phyloP scores from a whole-genome alignment of 352 stramenopile genomes.

The Phytophthora pseudosyringae region DNA sequence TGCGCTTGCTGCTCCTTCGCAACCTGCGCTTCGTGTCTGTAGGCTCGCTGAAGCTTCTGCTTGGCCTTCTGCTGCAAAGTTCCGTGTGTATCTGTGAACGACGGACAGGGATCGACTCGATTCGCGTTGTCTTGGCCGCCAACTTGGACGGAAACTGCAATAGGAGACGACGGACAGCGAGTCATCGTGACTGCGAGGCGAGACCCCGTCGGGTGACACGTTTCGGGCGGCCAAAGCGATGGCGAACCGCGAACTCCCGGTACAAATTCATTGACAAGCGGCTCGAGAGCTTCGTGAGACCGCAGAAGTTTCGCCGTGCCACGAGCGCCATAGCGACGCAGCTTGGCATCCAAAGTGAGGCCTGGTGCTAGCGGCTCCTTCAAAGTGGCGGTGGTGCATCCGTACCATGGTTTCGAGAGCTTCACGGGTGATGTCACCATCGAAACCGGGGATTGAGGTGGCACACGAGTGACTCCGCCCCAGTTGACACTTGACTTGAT shows the following conservation, averaged over 20 bases:
- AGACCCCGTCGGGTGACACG: conserved; percentile 48
- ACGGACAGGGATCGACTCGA: conserved; percentile 29
- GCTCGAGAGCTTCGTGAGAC: conserved; percentile 20
- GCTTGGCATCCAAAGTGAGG: conserved; percentile 54
- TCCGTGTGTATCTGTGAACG: conserved; percentile 28
- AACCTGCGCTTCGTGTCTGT: conserved; percentile 43
- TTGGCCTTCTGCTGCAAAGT: conserved; percentile 35
- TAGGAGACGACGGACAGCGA: conserved; percentile 53
- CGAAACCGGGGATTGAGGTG: not conserved
- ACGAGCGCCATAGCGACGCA: conserved; percentile 58
- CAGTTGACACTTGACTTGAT: conserved; percentile 18
- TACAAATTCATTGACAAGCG: conserved; percentile 23
- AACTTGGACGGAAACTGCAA: conserved; percentile 28
- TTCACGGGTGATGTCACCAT: conserved; percentile 25
- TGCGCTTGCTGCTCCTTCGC: conserved; percentile 30
- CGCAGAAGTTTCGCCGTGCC: conserved; percentile 31
- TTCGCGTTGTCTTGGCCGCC: conserved; percentile 34
- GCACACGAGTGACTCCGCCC: not conserved
- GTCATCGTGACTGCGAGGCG: conserved; percentile 42
- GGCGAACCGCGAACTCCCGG: conserved; percentile 41
- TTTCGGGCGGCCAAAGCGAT: conserved; percentile 58
- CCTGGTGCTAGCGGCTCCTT: conserved; percentile 34
- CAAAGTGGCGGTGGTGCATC: conserved; percentile 37
- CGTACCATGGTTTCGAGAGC: conserved; percentile 56
- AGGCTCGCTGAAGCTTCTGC: conserved; percentile 33